A percentile compares a stretch with the other conserved stretches of the same genome.
phyloP scores from a whole-genome alignment of 1,139 yeast species.

The Yamadazyma membranifaciens region DNA sequence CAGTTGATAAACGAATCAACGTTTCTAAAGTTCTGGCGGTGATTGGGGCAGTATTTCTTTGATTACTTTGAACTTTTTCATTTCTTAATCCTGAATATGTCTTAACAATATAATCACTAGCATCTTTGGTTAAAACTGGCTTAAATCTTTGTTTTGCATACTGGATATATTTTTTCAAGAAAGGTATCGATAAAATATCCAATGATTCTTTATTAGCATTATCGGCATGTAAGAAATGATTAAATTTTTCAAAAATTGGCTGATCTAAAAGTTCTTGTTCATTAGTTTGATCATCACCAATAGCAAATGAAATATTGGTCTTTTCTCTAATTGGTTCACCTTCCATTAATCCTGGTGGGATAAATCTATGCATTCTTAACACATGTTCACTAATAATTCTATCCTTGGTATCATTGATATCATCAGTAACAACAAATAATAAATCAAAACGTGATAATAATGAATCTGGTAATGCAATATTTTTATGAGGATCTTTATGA shows the following conservation, averaged over 20 bases:
- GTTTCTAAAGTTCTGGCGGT: conserved; percentile 98
- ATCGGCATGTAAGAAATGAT: conserved; percentile 77
- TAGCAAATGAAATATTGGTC: conserved; percentile 67
- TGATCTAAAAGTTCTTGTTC: conserved; percentile 52
- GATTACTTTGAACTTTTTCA: conserved; percentile 68
- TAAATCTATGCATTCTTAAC: conserved; percentile 84
- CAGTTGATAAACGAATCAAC: conserved; percentile 89
- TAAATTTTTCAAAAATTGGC: conserved; percentile 77
- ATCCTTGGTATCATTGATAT: conserved; percentile 81
- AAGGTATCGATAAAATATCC: conserved; percentile 76
- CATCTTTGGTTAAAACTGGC: conserved; percentile 78
- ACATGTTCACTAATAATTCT: conserved; percentile 93
- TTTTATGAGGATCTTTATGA: conserved; percentile 94
- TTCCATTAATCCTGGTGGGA: conserved; percentile 86
- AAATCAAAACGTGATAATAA: conserved; percentile 94
- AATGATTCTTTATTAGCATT: conserved; percentile 42
- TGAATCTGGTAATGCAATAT: conserved; percentile 96
- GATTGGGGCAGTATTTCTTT: conserved; percentile 87
- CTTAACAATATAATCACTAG: conserved; percentile 77
- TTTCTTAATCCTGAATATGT: conserved; percentile 83
- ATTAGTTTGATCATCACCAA: conserved; percentile 63
- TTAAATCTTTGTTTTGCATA: conserved; percentile 87
- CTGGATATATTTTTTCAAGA: conserved; percentile 87
- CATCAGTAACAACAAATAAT: conserved; percentile 93
- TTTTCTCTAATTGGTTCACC: conserved; percentile 93